Evolutionary conservation across 129 eudicot genomes (phyloP), one percentile per base, ranked within the genome.

Genomic region (Apium graveolens): DNA sequence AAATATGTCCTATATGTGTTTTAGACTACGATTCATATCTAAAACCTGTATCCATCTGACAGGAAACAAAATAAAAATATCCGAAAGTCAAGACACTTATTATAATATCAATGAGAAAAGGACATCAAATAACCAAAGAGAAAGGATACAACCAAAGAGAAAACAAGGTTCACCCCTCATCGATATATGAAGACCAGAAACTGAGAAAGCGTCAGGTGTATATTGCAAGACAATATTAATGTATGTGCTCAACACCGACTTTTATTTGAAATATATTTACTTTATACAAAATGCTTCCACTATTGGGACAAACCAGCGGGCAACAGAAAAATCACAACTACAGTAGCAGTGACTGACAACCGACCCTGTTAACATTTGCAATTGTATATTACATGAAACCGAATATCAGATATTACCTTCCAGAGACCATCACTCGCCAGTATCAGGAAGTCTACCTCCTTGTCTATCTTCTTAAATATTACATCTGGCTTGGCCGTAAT

Each of bases 401-500:
- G 21, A 48, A 48, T 6, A 38, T 38, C 41, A 38, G 41, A 38
- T 38, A 38, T 38, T 38, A 38, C 41, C 41, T 38, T 38, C 41
- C 41, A 38, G 41, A 38, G 41, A 38, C 41, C 41, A 38, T 38
- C 41, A 38, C 41, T 49, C 32, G 91, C 88, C 71, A 87, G 73
- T 21, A 84, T 73, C 7, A 87, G 74, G 60, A 77, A 87, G 20
- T 73, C 78, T 1, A 65, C 62, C 24, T 87, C 83, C 37, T 80
- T 77, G 62, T 80, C 84, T 4, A 84, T 81, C 27, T 41, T 70
- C 91, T 77, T 81, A 3, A 82, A 48, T 8, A 32, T 18, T 5
- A 82, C 80, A 62, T 81, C 80, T 11, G 87, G 87, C 75, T 81
- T 85, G 13, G 81, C 78, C 37, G 84, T 85, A 3, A 88, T 88